A percentile compares a stretch with the other conserved stretches of the same genome.
Conservation (phyloP, 2,329 filamentous ascomycete genomes). For the Colletotrichum musicola region DNA sequence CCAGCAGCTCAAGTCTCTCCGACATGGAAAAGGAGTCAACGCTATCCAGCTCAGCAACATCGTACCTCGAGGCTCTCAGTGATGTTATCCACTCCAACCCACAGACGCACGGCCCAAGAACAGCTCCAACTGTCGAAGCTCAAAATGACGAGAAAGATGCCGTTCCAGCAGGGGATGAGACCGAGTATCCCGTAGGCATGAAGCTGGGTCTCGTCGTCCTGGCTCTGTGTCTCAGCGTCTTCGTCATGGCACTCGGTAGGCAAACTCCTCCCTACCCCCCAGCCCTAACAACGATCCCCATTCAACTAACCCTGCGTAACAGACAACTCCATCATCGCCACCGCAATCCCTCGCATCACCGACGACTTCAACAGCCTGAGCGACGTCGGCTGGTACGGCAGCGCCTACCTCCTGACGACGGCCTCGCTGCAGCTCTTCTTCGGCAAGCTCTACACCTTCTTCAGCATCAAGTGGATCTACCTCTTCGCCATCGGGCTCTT, state of each 20-base stretch:
- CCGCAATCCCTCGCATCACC: slow-evolving; percentile 59
- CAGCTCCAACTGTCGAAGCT: neutral
- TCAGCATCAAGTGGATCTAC: slow-evolving; percentile 57
- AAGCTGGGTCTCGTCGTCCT: slow-evolving; percentile 52
- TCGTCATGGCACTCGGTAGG: slow-evolving; percentile 56
- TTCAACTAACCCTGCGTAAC: too few species aligned
- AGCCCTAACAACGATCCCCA: too few species aligned
- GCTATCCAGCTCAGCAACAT: slow-evolving; percentile 18
- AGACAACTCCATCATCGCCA: slow-evolving; percentile 58
- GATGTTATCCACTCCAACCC: neutral
- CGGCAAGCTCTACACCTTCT: slow-evolving; percentile 60
- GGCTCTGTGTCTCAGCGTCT: slow-evolving; percentile 54
- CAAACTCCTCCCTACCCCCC: too few species aligned
- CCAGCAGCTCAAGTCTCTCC: slow-evolving; percentile 22
- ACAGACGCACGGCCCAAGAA: neutral
- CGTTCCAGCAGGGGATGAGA: neutral
- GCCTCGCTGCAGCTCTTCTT: slow-evolving; percentile 55
- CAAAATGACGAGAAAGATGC: neutral
- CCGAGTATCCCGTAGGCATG: slow-evolving; percentile 29
- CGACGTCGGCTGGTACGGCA: slow-evolving; percentile 65
- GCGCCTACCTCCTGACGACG: slow-evolving; percentile 56
- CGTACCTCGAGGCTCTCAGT: slow-evolving; percentile 8
- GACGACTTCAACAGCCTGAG: slow-evolving; percentile 57
- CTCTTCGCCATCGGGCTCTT: slow-evolving; percentile 54
- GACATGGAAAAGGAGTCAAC: slow-evolving; percentile 28